These are phyloP conservation scores for Rostrohypoxylon terebratum DNA, from an alignment of 495 filamentous ascomycete species.

Conservation along the genomic window DNA sequence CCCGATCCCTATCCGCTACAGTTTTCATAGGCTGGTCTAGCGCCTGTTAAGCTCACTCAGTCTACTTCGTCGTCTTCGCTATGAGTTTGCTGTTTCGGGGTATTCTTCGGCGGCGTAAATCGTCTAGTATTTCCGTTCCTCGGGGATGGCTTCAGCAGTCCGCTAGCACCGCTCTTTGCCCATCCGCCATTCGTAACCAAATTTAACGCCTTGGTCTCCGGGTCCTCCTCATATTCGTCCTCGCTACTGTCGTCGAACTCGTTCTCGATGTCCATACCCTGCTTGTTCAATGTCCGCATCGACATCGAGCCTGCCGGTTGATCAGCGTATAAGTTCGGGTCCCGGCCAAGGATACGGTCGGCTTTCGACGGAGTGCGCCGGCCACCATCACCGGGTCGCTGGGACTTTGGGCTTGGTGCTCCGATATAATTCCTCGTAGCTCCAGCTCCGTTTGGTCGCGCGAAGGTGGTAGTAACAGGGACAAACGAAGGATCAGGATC, in stretches of 20 bases:
- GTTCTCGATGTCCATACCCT: constrained; percentile 52
- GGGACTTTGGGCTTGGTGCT: constrained; percentile 7
- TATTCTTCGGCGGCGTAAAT: constrained; percentile 9
- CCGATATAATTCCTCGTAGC: constrained; percentile 48
- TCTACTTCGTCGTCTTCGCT: constrained; percentile 40
- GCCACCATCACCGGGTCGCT: constrained; percentile 20
- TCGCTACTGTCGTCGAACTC: constrained; percentile 48
- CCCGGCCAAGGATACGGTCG: constrained; percentile 62
- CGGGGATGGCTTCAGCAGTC: constrained; percentile 47
- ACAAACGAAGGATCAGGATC: constrained; percentile 40
- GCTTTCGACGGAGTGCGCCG: constrained; percentile 59
- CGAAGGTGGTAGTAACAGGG: constrained; percentile 20
- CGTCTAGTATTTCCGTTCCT: constrained; percentile 1
- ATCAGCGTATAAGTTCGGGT: constrained; percentile 61
- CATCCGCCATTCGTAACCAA: constrained; percentile 59
- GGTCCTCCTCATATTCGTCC: constrained; percentile 45
- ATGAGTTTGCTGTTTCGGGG: constrained; percentile 8
- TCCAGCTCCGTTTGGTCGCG: constrained; percentile 42
- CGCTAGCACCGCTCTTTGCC: constrained; percentile 49
- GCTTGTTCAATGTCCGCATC: constrained; percentile 55
- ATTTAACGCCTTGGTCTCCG: constrained; percentile 56
- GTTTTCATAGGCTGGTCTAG: background rate
- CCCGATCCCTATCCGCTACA: background rate
- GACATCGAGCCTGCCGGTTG: constrained; percentile 53
- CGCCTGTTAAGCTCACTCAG: background rate